Conservation (phyloP, 1,284 basidiomycete species). For the Termitomyces sp. region DNA sequence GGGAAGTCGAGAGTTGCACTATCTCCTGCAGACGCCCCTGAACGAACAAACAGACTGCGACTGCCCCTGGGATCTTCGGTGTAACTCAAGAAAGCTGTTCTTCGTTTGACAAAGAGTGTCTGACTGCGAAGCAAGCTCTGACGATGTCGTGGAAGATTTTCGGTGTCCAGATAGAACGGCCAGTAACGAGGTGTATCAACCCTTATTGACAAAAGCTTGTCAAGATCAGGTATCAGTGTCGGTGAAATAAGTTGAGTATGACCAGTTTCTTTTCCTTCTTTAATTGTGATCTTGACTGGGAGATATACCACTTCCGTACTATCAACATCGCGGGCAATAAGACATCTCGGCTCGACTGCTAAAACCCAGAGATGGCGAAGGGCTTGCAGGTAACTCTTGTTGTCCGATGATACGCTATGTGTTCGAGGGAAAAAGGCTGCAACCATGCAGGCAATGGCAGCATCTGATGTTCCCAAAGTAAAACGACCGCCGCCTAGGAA, state of each 20-base stretch:
- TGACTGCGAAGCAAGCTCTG: constrained; percentile 68
- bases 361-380: constrained; percentile 95
- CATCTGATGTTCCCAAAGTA: constrained; percentile 88
- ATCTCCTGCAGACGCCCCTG: constrained; percentile 71
- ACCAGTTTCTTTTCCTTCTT: constrained; percentile 53
- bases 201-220: constrained; percentile 71
- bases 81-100: constrained; percentile 90
- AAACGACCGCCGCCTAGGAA: constrained; percentile 94
- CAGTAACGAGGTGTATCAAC: constrained; percentile 94
- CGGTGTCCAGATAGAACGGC: constrained; percentile 81
- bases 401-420: constrained; percentile 76
- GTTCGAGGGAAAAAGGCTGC: constrained; percentile 91
- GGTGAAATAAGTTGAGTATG: constrained; percentile 82
- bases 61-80: constrained; percentile 90
- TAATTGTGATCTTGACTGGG: constrained; percentile 80
- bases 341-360: constrained; percentile 89
- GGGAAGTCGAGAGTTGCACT: constrained; percentile 79
- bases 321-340: constrained; percentile 89
- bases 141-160: constrained; percentile 61
- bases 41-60: constrained; percentile 80
- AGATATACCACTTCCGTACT: constrained; percentile 86
- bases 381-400: constrained; percentile 89
- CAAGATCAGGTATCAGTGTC: constrained; percentile 85
- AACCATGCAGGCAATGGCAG: constrained; percentile 86
- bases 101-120: constrained; percentile 87